Conservation (phyloP, 2,329 filamentous ascomycete species). For the Claviceps arundinis region DNA sequence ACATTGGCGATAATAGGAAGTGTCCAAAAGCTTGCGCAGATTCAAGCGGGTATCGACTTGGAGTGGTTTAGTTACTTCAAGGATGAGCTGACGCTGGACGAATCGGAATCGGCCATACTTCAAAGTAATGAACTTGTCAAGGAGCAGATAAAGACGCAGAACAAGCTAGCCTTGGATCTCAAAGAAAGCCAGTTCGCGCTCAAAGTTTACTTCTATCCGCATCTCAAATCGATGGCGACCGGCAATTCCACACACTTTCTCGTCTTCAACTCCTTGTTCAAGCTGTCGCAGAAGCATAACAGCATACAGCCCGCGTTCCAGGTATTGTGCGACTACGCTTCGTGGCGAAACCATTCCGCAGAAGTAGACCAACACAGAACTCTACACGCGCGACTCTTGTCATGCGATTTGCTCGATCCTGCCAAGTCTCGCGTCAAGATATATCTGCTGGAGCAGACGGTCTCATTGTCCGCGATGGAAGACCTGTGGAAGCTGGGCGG, state of each 20-base stretch:
- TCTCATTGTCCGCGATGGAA: conserved; percentile 1
- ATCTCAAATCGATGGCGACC: not conserved
- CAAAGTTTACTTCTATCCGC: not conserved
- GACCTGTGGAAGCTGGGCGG: conserved; percentile 1
- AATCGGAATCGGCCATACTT: not conserved
- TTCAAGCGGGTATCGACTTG: not conserved
- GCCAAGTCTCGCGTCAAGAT: conserved; percentile 2
- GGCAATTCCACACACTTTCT: not conserved
- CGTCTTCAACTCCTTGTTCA: conserved; percentile 1
- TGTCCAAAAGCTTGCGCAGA: not conserved
- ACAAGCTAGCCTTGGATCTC: not conserved
- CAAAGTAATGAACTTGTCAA: not conserved
- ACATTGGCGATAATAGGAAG: not conserved
- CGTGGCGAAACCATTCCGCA: not conserved
- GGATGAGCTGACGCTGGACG: not conserved
- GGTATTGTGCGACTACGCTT: not conserved
- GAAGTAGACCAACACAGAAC: too few relatives aligned
- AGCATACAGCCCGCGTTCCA: not conserved
- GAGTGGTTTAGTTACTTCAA: conserved; percentile 1
- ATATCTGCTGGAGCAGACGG: not conserved
- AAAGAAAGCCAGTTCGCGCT: not conserved
- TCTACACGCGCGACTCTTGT: not conserved
- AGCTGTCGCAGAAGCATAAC: not conserved
- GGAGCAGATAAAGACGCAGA: not conserved
- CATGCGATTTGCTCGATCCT: not conserved